A percentile compares a stretch with the other conserved stretches of the same genome.
Evolutionary conservation across 1,284 basidiomycete genomes (phyloP).

Genomic region (Psilocybe mexicana): DNA sequence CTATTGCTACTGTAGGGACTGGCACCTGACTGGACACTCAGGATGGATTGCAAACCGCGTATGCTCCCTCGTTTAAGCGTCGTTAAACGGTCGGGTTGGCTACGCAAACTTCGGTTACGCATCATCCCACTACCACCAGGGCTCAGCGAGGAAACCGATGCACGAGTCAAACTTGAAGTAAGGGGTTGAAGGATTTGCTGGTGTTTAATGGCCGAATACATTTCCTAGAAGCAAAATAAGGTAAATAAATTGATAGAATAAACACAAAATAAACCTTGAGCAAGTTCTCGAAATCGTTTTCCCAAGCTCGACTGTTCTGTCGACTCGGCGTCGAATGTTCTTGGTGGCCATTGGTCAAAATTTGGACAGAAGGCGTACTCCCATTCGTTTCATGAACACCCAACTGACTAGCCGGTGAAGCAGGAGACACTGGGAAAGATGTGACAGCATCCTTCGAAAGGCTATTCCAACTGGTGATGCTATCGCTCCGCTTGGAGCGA

Average conservation of each 20-base stretch:
- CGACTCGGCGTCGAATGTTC: constrained; percentile 25
- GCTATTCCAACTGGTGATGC: constrained; percentile 82
- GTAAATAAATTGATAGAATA: not conserved
- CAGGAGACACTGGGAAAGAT: constrained; percentile 36
- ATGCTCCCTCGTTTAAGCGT: constrained; percentile 90
- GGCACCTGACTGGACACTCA: constrained; percentile 55
- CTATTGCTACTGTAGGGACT: constrained; percentile 82
- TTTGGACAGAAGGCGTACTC: constrained; percentile 47
- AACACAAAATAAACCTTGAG: constrained; percentile 63
- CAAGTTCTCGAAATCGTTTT: constrained; percentile 79
- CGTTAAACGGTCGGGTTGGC: constrained; percentile 65
- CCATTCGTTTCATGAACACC: constrained; percentile 38
- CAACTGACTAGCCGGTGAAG: constrained; percentile 30
- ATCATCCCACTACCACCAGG: constrained; percentile 48
- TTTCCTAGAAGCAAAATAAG: constrained; percentile 60
- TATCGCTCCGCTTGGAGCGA: constrained; percentile 75
- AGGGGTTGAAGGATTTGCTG: constrained; percentile 90
- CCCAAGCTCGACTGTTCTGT: constrained; percentile 65
- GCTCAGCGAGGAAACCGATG: constrained; percentile 56
- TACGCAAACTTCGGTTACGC: constrained; percentile 70
- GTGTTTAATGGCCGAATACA: constrained; percentile 88
- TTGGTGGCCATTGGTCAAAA: constrained; percentile 34
- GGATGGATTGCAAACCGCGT: constrained; percentile 79
- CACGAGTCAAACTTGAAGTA: constrained; percentile 41
- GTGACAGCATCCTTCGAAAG: constrained; percentile 56